Evolutionary conservation across 23 red algal species (phyloP).

Genomic region (Chondrus crispus): DNA sequence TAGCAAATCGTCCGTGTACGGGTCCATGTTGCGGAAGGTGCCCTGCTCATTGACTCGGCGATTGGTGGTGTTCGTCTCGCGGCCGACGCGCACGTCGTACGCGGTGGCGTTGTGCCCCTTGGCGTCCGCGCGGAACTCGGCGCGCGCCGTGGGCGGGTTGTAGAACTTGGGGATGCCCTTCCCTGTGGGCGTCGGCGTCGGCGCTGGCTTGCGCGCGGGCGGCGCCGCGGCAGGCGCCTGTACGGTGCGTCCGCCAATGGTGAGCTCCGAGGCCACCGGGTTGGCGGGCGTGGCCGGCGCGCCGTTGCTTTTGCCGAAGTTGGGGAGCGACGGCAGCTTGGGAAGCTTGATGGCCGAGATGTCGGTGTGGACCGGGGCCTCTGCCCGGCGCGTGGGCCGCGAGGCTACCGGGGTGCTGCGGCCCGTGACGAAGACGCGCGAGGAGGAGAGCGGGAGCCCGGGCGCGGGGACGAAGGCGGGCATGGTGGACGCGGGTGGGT

Average conservation of each 20-base stretch:
- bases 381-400: neutral
- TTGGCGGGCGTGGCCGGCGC: neutral
- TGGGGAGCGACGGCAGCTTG: constrained; percentile 12
- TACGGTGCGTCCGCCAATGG: constrained; percentile 11
- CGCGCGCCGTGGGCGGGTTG: constrained; percentile 42
- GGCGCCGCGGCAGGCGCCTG: too few relatives aligned
- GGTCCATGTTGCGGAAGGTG: constrained; percentile 74
- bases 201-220: neutral
- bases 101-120: constrained; percentile 55
- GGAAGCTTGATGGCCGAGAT: constrained; percentile 48
- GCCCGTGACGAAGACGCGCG: constrained; percentile 25
- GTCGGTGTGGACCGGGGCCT: neutral
- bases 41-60: constrained; percentile 64
- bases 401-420: neutral
- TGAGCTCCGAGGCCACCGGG: neutral
- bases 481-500: neutral
- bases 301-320: neutral
- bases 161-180: constrained; percentile 52
- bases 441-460: neutral
- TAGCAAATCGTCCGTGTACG: constrained; percentile 56
- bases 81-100: constrained; percentile 50
- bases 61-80: constrained; percentile 35
- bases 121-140: constrained; percentile 30
- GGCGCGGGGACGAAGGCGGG: constrained; percentile 42
- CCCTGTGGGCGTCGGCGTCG: neutral